Base-by-base conservation (phyloP, 2,329 filamentous ascomycete genomes). In the Pezicula radicicola region DNA sequence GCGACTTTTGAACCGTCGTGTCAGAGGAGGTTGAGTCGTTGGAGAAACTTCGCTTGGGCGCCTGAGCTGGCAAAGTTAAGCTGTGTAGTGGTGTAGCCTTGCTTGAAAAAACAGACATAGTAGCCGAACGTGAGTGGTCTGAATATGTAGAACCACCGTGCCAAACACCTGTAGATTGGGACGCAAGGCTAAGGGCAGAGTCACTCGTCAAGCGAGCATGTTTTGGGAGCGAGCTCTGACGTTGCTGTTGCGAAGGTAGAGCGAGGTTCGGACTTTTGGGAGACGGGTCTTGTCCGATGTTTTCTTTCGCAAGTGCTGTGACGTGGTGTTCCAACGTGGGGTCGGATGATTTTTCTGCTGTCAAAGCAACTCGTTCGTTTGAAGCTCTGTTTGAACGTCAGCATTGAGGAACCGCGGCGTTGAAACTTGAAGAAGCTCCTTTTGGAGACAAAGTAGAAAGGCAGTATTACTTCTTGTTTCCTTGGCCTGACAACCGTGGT, bases 101-200 rank as follows among this genome's bases (percentile, higher is more conserved):
- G 41, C 56, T 49, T n/a, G 66, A 66, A 54, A 67, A 67, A 46
- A 67, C 59, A 51, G 66, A 66, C 64, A 68, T 66, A 56, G 59
- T 66, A 53, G 49, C 48, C n/a, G 64, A 66, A 28, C 52, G 54
- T 10, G 63, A 55, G 33, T 59, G 51, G 44, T 55, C 57, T 19
- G 48, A 55, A 37, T 59, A 58, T 48, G 59, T 65, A 16, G 60
- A 59, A 50, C 62, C 56, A 44, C 58, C 62, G 52, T 63, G 61
- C 62, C 63, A 66, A 55, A 60, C 55, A 35, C 53, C 60, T 15
- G 55, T 59, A 15, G 61, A 61, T 53, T 63, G 60, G 42, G 62
- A 61, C 18, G 57, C 57, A 52, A 62, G 59, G 41, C 60, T 61
- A 9, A 62, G 52, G 40, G 55, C 48, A 30, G 62, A 63, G 52